These are phyloP conservation scores for Lepidium didymum DNA, from an alignment of 345 rosid species.

Conservation along the genomic window DNA sequence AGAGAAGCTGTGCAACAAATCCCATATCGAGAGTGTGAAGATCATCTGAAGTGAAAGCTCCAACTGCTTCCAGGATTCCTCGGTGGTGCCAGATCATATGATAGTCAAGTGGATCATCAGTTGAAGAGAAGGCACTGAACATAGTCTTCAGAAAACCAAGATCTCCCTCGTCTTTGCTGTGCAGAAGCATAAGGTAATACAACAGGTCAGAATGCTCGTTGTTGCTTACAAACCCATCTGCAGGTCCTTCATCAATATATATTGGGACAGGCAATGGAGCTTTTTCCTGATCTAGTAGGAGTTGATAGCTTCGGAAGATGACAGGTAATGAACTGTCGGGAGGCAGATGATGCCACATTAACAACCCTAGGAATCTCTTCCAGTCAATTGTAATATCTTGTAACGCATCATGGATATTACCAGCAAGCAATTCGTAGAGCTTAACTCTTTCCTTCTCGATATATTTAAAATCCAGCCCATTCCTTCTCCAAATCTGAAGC, in stretches of 20 bases:
- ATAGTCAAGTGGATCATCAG: conserved; percentile 90
- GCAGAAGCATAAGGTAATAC: conserved; percentile 94
- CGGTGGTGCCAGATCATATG: conserved; percentile 99
- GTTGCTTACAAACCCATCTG: conserved; percentile 33
- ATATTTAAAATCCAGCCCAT: conserved; percentile 87
- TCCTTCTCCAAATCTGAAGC: conserved; percentile 78
- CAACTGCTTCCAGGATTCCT: conserved; percentile 70
- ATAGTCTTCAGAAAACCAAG: conserved; percentile 47
- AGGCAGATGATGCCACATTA: conserved; percentile 89
- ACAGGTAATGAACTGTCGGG: conserved; percentile 58
- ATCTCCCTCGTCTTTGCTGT: conserved; percentile 56
- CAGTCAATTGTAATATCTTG: conserved; percentile 65
- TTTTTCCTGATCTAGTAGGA: conserved; percentile 52
- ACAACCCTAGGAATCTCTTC: conserved; percentile 91
- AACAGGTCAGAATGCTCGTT: conserved; percentile 64
- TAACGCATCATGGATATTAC: conserved; percentile 66
- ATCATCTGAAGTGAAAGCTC: conserved; percentile 68
- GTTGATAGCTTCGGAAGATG: conserved; percentile 66
- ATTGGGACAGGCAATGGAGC: conserved; percentile 83
- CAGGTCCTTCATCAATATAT: conserved; percentile 84
- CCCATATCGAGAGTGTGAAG: conserved; percentile 74
- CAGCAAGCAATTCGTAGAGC: conserved; percentile 89
- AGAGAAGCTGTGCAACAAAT: conserved; percentile 74
- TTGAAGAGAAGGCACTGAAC: conserved; percentile 87
- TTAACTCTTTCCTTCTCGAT: conserved; percentile 72